Percentiles rank a stretch among this genome's conserved stretches.
phyloP scores from a whole-genome alignment of 192 early-diverging fungal genomes.

The Linnemannia exigua region DNA sequence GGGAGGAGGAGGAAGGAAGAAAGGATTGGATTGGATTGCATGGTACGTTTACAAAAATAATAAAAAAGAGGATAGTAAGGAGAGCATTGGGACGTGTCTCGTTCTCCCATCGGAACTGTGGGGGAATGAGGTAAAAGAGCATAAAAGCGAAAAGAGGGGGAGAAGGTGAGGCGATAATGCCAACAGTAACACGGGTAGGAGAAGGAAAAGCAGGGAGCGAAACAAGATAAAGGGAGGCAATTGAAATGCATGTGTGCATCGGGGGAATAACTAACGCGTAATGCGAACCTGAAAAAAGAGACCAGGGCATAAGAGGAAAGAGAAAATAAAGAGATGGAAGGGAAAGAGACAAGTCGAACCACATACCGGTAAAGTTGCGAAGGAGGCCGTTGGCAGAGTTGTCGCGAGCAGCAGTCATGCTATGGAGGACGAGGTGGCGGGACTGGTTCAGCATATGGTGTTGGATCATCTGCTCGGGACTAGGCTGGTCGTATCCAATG shows the following conservation, averaged over 20 bases:
- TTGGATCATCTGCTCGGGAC: constrained; percentile 51
- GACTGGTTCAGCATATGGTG: constrained; percentile 53
- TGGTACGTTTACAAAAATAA: constrained; percentile 16
- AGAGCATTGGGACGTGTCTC: neutral
- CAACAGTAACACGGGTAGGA: neutral
- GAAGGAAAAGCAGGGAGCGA: neutral
- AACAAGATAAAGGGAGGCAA: neutral
- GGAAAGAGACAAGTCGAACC: neutral
- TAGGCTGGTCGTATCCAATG: constrained; percentile 38
- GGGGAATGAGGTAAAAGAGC: neutral
- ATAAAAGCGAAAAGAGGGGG: neutral
- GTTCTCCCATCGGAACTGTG: neutral
- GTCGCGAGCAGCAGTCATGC: constrained; percentile 27
- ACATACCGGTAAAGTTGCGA: constrained; percentile 14
- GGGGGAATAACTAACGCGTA: neutral
- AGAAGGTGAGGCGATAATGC: neutral
- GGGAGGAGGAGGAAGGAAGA: neutral
- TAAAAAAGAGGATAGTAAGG: constrained; percentile 5
- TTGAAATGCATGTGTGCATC: neutral
- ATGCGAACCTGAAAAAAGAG: neutral
- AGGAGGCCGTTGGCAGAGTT: constrained; percentile 3
- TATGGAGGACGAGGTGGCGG: constrained; percentile 38
- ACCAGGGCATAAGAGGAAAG: neutral
- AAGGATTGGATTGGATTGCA: neutral
- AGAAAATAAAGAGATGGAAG: neutral